Base-by-base conservation (phyloP, 768 basidiomycete species). In the Chalciporus chontae region DNA sequence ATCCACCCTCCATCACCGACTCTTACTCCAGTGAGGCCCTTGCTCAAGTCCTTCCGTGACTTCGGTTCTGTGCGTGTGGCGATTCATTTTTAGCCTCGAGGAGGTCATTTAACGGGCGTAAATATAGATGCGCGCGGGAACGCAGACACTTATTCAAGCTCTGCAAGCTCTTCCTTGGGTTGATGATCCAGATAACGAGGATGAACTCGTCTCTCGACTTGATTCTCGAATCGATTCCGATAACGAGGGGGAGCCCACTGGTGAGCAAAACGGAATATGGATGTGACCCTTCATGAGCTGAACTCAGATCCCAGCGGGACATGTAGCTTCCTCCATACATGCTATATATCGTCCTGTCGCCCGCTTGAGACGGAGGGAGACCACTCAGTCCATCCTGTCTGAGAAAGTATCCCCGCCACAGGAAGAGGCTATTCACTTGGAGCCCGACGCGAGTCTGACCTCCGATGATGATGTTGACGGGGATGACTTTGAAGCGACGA, bases 91-190 rank as follows among this genome's bases (percentile, higher is more conserved):
- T 31, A 36, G 48, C 9, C n/a, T 14, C 23, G 7, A n/a, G n/a
- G 36, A 9, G 10, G 38, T 36, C 43, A 5, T 43, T 50, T 36
- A 45, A 57, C 15, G 14, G 14, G 34, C 43, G 50, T 51, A 50
- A 51, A 40, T 55, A 32, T 62, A 93, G 90, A 87, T 93, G 83
- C 84, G 88, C 36, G 81, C 84, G 21, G 90, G 90, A 14, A 93
- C 90, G 3, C 91, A 93, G 64, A 88, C 90, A 3, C 79, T 93
- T 43, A 92, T 93, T 34, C 90, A 92, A 69, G 90, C 88, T 4
- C 74, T 93, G 13, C 90, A 92, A 60, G 90, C 89, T 2, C 74
- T 92, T 37, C 91, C 90, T 17, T 88, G 84, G 85, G 76, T 78
- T 29, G 81, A 83, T 36, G 78, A 77, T 51, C 75, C 78, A 8